Evolutionary conservation across 2,329 filamentous ascomycete species (phyloP), one percentile per base, ranked within the genome.

Genomic region (Helminthosporium solani): DNA sequence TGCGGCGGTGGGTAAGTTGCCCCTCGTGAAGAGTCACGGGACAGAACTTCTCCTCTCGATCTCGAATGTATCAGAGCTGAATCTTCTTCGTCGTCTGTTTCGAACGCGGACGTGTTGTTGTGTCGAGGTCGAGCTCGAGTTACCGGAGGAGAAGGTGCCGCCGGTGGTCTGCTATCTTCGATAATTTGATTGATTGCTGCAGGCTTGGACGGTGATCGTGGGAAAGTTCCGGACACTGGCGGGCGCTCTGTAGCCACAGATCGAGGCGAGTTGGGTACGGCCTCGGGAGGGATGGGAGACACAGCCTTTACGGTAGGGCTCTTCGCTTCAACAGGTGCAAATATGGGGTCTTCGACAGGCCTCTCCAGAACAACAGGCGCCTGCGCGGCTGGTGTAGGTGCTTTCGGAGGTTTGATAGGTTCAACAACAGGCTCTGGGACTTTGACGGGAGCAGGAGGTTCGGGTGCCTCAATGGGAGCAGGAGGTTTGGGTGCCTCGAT

Each of bases 141-240:
- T 20, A 66, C 47, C 34, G 67, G 66, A 44, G 66, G 65, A 44
- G 62, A 65, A 23, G 66, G 66, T 46, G 66, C 64, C 41, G 66
- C 64, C 42, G 66, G 61, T 16, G 66, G 66, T 54, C 65, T 59
- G 35, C 51, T 54, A 19, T 66, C 63, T 46, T 67, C 63, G 16
- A 64, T 25, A 34, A 54, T 30, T 44, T 57, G 55, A 40, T 53
- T 54, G 31, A 52, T 37, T 37, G 53, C 57, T 21, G 42, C 40
- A 15, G 49, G 40, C 52, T 60, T 52, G 58, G 57, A 47, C 66
- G 66, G 54, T 56, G 67, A 49, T 63, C 63, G 53, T 53, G 39
- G 50, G 35, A 37, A 43, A 46, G 57, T 44, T 33, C 44, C 44
- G 37, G 37, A 44, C 33, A 40, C 33, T 40, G 45, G 52, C 23